Conservation (phyloP, 2,329 filamentous ascomycete species). For the Alternaria dauci region DNA sequence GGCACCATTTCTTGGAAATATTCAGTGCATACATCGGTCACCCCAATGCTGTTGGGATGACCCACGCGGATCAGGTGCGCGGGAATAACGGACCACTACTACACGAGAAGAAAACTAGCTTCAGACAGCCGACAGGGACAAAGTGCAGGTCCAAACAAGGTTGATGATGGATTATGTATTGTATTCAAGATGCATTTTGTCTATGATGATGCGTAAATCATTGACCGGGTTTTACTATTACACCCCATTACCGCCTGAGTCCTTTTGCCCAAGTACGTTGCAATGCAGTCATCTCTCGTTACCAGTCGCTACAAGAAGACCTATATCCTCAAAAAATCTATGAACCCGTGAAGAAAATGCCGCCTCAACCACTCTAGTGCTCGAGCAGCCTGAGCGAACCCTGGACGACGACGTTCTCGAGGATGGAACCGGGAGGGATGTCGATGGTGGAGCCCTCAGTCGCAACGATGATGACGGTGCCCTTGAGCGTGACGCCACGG, state of each 20-base stretch:
- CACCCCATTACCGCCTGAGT: conserved; percentile 17
- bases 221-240: conserved; percentile 25
- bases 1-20: conserved; percentile 14
- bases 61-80: neutral
- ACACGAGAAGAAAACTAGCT: neutral
- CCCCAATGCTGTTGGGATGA: neutral
- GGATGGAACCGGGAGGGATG: conserved; percentile 92
- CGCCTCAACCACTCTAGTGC: conserved; percentile 59
- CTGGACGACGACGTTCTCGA: conserved; percentile 99
- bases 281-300: conserved; percentile 33
- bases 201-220: conserved; percentile 39
- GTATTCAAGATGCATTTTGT: conserved; percentile 28
- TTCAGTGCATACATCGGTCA: neutral
- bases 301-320: conserved; percentile 28
- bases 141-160: neutral
- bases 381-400: conserved; percentile 83
- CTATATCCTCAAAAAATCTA: conserved; percentile 38
- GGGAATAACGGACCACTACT: neutral
- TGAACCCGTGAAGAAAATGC: conserved; percentile 25
- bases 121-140: neutral
- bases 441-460: conserved; percentile 98
- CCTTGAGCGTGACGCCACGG: conserved; percentile 94
- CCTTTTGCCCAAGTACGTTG: conserved; percentile 34
- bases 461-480: conserved; percentile 98
- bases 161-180: conserved; percentile 15